A percentile compares a stretch with the other conserved stretches of the same genome.
phyloP scores from a whole-genome alignment of 73 alveolate species.

The Tetrahymena elliotti region DNA sequence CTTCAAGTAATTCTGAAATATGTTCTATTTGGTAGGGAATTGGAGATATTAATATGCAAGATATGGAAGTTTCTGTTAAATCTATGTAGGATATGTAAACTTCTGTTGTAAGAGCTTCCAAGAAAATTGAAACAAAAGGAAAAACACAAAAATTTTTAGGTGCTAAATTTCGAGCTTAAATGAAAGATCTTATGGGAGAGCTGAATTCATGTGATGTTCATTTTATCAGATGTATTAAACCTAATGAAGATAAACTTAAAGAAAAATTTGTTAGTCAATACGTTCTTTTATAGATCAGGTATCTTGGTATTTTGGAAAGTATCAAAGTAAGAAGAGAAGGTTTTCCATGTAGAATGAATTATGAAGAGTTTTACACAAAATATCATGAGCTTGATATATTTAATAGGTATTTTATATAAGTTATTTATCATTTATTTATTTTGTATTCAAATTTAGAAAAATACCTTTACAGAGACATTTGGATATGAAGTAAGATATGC shows the following conservation, averaged over 20 bases:
- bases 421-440: not conserved
- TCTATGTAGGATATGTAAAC: slow-evolving; percentile 39
- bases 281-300: slow-evolving; percentile 78
- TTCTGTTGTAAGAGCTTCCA: slow-evolving; percentile 37
- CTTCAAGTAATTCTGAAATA: slow-evolving; percentile 37
- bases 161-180: slow-evolving; percentile 79
- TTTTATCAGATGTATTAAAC: slow-evolving; percentile 89
- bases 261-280: slow-evolving; percentile 52
- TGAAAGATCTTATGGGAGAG: slow-evolving; percentile 80
- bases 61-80: slow-evolving; percentile 41
- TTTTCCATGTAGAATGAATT: slow-evolving; percentile 79
- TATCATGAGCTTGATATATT: slow-evolving; percentile 54
- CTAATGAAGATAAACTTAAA: slow-evolving; percentile 76
- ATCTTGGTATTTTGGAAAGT: slow-evolving; percentile 94
- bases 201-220: slow-evolving; percentile 86
- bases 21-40: slow-evolving; percentile 38
- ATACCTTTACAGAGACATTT: not conserved
- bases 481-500: not conserved
- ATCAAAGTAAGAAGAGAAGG: slow-evolving; percentile 85
- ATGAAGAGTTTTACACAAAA: slow-evolving; percentile 75
- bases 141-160: slow-evolving; percentile 73
- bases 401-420: not conserved
- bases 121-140: slow-evolving; percentile 23
- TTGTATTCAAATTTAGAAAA: not conserved
- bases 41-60: slow-evolving; percentile 28